phyloP scores from a whole-genome alignment of 2,329 filamentous ascomycete genomes.

The Blumeriella jaapii region DNA sequence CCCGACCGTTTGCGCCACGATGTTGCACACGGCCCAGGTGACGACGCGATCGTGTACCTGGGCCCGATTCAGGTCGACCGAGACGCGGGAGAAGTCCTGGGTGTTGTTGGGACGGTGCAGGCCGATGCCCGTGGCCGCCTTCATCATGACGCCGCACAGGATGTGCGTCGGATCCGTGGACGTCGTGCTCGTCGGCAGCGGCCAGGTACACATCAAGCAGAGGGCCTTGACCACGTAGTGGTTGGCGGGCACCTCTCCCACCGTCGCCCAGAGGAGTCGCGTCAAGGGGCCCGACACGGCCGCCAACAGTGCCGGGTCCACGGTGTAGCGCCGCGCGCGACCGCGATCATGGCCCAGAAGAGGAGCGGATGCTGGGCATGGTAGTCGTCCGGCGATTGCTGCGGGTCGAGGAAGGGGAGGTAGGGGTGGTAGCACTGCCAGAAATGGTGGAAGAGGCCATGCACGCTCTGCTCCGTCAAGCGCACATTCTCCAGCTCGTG shows the following conservation, averaged over 20 bases:
- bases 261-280: slow-evolving; percentile 63
- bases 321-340: slow-evolving; percentile 59
- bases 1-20: slow-evolving; percentile 71
- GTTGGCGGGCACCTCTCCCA: slow-evolving; percentile 65
- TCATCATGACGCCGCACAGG: slow-evolving; percentile 75
- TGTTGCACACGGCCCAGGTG: slow-evolving; percentile 79
- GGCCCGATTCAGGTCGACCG: slow-evolving; percentile 64
- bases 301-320: slow-evolving; percentile 48
- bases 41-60: slow-evolving; percentile 68
- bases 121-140: slow-evolving; percentile 73
- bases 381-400: slow-evolving; percentile 59
- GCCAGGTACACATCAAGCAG: slow-evolving; percentile 72
- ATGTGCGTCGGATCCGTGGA: slow-evolving; percentile 70
- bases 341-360: slow-evolving; percentile 74
- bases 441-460: slow-evolving; percentile 60
- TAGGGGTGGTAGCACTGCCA: slow-evolving; percentile 69
- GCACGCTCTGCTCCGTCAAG: slow-evolving; percentile 50
- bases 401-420: slow-evolving; percentile 60
- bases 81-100: slow-evolving; percentile 70
- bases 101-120: slow-evolving; percentile 72
- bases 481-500: slow-evolving; percentile 47
- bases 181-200: slow-evolving; percentile 69
- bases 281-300: slow-evolving; percentile 58
- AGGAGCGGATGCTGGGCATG: slow-evolving; percentile 68
- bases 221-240: slow-evolving; percentile 75